These are phyloP conservation scores for Chytriomyces sp. DNA, from an alignment of 192 early-diverging fungal genomes.

Conservation along the genomic window DNA sequence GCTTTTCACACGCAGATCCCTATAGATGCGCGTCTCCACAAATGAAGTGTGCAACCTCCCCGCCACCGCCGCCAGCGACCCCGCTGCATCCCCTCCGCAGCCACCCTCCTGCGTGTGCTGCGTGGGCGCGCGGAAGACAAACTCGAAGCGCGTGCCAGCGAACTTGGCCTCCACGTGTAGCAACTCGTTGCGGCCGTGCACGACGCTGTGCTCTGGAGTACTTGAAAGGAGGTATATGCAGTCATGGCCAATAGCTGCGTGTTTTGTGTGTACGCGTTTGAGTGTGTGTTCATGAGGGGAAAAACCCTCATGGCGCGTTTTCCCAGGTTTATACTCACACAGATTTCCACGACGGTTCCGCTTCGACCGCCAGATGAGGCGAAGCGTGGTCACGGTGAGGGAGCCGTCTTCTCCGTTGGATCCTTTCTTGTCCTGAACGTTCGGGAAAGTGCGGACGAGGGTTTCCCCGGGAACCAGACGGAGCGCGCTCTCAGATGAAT, in stretches of 20 bases:
- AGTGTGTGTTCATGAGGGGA: background rate
- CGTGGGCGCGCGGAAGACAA: background rate
- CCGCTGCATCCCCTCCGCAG: no score
- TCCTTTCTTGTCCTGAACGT: constrained; percentile 1
- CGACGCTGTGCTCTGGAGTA: background rate
- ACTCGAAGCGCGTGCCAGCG: background rate
- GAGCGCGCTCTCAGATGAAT: background rate
- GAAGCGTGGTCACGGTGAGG: constrained; percentile 5
- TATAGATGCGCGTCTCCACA: background rate
- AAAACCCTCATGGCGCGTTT: background rate
- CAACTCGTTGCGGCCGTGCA: background rate
- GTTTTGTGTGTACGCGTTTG: background rate
- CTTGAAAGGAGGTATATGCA: background rate
- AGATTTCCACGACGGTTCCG: background rate
- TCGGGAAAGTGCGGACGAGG: background rate
- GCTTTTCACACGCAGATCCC: constrained; percentile 15
- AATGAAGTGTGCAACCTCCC: background rate
- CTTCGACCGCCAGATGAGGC: constrained; percentile 9
- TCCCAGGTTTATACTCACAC: background rate
- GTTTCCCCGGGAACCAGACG: background rate
- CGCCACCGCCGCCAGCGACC: background rate
- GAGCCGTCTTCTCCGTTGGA: background rate
- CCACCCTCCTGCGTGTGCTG: background rate
- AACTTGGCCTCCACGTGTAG: background rate
- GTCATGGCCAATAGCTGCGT: constrained; percentile 5